Base-by-base conservation (phyloP, 148 eudicot species). In the Fagopyrum homotropicum region DNA sequence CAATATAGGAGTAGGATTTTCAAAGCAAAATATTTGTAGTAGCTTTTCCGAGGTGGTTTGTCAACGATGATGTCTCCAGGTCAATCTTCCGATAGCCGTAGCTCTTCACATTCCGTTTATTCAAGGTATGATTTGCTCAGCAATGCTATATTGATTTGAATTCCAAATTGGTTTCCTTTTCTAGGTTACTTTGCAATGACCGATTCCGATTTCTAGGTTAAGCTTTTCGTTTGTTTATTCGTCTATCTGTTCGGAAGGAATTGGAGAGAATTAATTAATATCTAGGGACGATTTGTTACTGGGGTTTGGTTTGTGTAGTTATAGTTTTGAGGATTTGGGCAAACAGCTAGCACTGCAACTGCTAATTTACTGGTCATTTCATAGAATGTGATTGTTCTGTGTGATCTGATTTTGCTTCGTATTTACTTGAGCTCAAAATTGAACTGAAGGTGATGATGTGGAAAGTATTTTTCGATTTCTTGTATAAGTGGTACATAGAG, bases 31-130 rank as follows among this genome's bases (percentile, higher is more conserved):
- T 0, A 7, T 22, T 60, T 19, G 66, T 8, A 26, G 22, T 6
- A 26, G 40, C 26, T 22, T 60, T 22, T 7, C 26, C 19, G 4
- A 9, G 46, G 75, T 74, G 73, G 44, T 74, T 60, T 19, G 59
- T 45, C 80, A 77, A 77, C 43, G 56, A 83, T 83, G 85, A 83
- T 77, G 85, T 77, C 78, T 80, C 83, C 85, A 55, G 69, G 73
- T 46, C 82, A 80, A 59, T 40, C 61, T 49, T 77, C 69, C 22
- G 76, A 83, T 73, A 77, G 76, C 78, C 84, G 81, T 74, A 45
- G 72, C 72, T 69, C 72, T 44, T 69, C 72, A 45, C 64, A 69
- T 57, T 73, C 85, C 43, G 70, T 75, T 77, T 59, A 73, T 76
- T 74, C 85, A 75, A 75, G 82, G 81, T 81, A 63, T 19, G 14